Percentiles rank a stretch among this genome's conserved stretches.
Conservation (phyloP, 352 stramenopile genomes). For the Globisporangium cederbergense region DNA sequence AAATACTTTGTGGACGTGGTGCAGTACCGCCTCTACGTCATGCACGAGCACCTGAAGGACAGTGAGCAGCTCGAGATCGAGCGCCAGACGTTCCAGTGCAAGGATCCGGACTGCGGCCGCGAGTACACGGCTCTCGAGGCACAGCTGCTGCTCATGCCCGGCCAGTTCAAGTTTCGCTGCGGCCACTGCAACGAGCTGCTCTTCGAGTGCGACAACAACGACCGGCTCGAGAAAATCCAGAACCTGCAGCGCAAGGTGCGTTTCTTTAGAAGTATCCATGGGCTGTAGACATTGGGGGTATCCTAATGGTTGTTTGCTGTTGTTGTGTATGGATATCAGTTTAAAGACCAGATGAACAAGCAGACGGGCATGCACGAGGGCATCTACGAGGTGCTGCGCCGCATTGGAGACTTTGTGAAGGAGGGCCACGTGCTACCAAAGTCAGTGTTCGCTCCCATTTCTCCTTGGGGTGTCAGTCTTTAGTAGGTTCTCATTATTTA, state of each 20-base stretch:
- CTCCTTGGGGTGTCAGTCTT: neutral
- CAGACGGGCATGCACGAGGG: constrained; percentile 79
- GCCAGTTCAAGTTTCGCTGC: constrained; percentile 82
- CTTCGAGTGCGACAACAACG: constrained; percentile 89
- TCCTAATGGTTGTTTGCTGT: neutral
- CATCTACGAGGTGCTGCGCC: constrained; percentile 78
- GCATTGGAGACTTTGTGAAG: constrained; percentile 79
- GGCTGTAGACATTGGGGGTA: neutral
- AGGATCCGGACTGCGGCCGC: constrained; percentile 76
- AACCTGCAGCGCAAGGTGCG: constrained; percentile 71
- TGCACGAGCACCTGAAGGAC: constrained; percentile 85
- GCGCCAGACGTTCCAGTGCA: constrained; percentile 84
- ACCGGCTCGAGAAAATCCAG: constrained; percentile 69
- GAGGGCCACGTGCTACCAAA: constrained; percentile 66
- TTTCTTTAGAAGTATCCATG: neutral
- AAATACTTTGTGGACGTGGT: constrained; percentile 91
- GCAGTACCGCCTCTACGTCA: constrained; percentile 85
- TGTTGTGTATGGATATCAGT: constrained; percentile 28
- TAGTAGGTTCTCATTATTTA: neutral
- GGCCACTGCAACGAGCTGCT: constrained; percentile 84
- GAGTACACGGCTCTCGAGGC: constrained; percentile 87
- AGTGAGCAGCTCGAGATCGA: constrained; percentile 86
- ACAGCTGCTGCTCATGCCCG: constrained; percentile 76
- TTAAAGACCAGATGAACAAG: constrained; percentile 89
- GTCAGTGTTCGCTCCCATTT: constrained; percentile 19